Evolutionary conservation across 1,284 basidiomycete genomes (phyloP).

Genomic region (Mycena citricolor): DNA sequence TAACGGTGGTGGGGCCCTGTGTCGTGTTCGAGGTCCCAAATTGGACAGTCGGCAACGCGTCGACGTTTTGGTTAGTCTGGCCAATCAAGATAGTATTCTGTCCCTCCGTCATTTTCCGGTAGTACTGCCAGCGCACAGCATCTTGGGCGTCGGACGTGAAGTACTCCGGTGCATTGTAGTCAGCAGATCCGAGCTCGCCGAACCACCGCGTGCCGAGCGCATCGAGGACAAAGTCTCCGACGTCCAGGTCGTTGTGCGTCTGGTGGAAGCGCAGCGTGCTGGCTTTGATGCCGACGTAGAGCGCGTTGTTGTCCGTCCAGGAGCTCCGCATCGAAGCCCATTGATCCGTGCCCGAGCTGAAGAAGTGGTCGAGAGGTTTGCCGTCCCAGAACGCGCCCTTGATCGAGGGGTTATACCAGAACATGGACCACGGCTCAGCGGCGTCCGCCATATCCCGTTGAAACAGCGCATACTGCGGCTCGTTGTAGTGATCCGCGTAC

Average conservation of each 20-base stretch:
- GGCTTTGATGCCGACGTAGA: conserved; percentile 89
- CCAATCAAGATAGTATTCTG: conserved; percentile 93
- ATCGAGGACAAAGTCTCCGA: conserved; percentile 94
- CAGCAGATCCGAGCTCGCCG: conserved; percentile 84
- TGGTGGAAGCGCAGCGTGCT: conserved; percentile 79
- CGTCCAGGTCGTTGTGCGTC: conserved; percentile 92
- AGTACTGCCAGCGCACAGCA: conserved; percentile 83
- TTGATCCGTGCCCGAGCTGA: conserved; percentile 65
- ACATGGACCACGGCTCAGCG: conserved; percentile 92
- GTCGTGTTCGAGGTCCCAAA: conserved; percentile 60
- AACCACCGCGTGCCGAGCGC: conserved; percentile 94
- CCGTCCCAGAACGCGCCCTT: conserved; percentile 92
- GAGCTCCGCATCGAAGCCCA: conserved; percentile 92
- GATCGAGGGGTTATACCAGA: conserved; percentile 90
- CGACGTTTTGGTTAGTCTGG: conserved; percentile 79
- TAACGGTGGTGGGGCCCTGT: conserved; percentile 82
- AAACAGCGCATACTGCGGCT: conserved; percentile 80
- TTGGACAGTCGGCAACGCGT: conserved; percentile 60
- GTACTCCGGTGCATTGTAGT: conserved; percentile 76
- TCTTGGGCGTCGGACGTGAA: conserved; percentile 71
- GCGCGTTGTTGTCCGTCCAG: conserved; percentile 86
- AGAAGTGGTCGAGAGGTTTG: conserved; percentile 80
- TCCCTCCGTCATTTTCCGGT: conserved; percentile 94
- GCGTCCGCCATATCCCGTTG: conserved; percentile 93
- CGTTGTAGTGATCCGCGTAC: conserved; percentile 66